Evolutionary conservation across 2,329 filamentous ascomycete species (phyloP).

Genomic region (Talaromyces sp.): DNA sequence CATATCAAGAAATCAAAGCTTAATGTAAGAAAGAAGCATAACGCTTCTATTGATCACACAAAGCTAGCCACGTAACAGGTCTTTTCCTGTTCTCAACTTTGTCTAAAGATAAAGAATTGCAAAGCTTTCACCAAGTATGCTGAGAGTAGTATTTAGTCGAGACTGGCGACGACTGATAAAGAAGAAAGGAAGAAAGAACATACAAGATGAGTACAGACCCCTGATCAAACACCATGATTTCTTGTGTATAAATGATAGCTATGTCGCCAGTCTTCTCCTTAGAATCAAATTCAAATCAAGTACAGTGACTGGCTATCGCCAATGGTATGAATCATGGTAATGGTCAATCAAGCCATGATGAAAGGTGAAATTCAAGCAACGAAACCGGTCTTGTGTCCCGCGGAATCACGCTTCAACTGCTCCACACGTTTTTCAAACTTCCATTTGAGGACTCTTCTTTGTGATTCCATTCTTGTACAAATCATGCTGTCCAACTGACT

Average conservation of each 20-base stretch:
- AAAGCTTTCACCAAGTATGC: background rate
- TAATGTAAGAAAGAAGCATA: background rate
- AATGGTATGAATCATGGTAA: background rate
- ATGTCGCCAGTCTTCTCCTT: background rate
- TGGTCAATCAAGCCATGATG: background rate
- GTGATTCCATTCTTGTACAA: conserved; percentile 37
- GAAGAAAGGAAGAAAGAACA: background rate
- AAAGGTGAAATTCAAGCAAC: background rate
- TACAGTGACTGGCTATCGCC: background rate
- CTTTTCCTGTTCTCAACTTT: background rate
- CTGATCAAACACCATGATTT: background rate
- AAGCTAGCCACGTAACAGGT: background rate
- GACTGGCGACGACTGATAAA: background rate
- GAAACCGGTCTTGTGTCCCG: conserved; percentile 42
- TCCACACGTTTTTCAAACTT: conserved; percentile 45
- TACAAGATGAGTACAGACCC: no score
- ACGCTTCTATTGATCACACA: background rate
- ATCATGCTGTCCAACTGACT: conserved; percentile 41
- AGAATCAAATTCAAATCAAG: background rate
- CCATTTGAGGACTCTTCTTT: conserved; percentile 36
- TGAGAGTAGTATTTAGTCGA: background rate
- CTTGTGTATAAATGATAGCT: background rate
- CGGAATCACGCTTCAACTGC: conserved; percentile 41
- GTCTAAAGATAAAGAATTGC: background rate
- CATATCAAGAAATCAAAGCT: background rate